Conservation (phyloP, 2,329 filamentous ascomycete species). For the Ophiostoma australiae region DNA sequence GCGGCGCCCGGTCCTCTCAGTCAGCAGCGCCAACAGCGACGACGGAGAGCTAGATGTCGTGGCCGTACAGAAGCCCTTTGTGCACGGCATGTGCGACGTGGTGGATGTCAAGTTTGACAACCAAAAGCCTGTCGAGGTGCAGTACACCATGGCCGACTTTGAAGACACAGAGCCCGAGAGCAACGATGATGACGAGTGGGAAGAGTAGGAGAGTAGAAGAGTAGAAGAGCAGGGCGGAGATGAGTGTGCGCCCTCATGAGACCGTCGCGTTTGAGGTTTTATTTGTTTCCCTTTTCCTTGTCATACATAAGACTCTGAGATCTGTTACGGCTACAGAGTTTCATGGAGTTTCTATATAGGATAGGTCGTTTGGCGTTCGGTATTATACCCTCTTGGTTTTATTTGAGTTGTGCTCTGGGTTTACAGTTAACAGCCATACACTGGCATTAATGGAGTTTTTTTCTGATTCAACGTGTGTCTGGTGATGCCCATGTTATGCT, state of each 20-base stretch:
- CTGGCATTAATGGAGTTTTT: background rate
- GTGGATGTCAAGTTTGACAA: conserved; percentile 73
- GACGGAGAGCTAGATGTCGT: background rate
- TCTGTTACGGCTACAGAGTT: background rate
- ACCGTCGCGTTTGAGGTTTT: background rate
- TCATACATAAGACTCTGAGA: background rate
- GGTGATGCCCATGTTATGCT: too few species aligned
- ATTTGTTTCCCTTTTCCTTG: background rate
- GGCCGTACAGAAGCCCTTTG: conserved; percentile 31
- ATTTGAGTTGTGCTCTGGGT: background rate
- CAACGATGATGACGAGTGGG: conserved; percentile 54
- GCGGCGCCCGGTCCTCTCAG: background rate
- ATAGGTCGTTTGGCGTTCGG: background rate
- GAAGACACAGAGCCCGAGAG: conserved; percentile 46
- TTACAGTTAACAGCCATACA: background rate
- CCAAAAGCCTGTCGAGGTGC: conserved; percentile 63
- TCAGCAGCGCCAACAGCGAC: background rate
- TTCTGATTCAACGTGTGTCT: too few species aligned
- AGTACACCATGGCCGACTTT: conserved; percentile 69
- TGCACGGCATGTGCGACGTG: conserved; percentile 65
- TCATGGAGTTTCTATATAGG: background rate
- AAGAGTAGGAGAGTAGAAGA: conserved; percentile 17
- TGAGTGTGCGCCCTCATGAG: background rate
- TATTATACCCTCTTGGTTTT: background rate
- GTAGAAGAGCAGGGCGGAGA: too few species aligned